Evolutionary conservation across 192 early-diverging fungal genomes (phyloP).

Genomic region (Linderina pennispora): DNA sequence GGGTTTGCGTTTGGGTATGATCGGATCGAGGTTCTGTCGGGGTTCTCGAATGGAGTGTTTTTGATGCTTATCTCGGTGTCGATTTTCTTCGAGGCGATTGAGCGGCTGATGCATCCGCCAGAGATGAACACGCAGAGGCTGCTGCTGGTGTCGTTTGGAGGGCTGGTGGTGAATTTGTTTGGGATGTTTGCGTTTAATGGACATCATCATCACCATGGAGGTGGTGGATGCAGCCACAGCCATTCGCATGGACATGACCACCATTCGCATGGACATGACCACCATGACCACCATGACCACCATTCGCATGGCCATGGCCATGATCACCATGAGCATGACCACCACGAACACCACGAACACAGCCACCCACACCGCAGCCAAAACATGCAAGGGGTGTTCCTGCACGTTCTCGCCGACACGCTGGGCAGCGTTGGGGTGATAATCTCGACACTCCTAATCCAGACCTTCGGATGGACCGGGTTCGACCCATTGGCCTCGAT

Average conservation of each 20-base stretch:
- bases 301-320: conserved; percentile 35
- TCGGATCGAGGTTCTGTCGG: conserved; percentile 86
- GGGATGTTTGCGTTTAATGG: conserved; percentile 88
- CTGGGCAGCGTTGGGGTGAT: conserved; percentile 95
- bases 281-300: conserved; percentile 56
- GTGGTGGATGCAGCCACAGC: conserved; percentile 54
- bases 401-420: conserved; percentile 93
- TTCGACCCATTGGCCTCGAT: conserved; percentile 94
- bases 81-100: conserved; percentile 88
- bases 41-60: conserved; percentile 90
- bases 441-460: conserved; percentile 84
- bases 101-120: conserved; percentile 78
- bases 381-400: conserved; percentile 92
- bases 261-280: conserved; percentile 26
- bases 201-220: conserved; percentile 65
- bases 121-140: conserved; percentile 81
- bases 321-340: conserved; percentile 51
- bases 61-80: conserved; percentile 82
- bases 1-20: conserved; percentile 70
- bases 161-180: conserved; percentile 87
- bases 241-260: conserved; percentile 50
- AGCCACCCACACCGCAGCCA: conserved; percentile 64
- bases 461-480: conserved; percentile 89
- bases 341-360: too few relatives aligned
- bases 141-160: conserved; percentile 82